These are phyloP conservation scores for Ephemerocybe angulata DNA, from an alignment of 768 basidiomycete genomes.

Conservation along the genomic window DNA sequence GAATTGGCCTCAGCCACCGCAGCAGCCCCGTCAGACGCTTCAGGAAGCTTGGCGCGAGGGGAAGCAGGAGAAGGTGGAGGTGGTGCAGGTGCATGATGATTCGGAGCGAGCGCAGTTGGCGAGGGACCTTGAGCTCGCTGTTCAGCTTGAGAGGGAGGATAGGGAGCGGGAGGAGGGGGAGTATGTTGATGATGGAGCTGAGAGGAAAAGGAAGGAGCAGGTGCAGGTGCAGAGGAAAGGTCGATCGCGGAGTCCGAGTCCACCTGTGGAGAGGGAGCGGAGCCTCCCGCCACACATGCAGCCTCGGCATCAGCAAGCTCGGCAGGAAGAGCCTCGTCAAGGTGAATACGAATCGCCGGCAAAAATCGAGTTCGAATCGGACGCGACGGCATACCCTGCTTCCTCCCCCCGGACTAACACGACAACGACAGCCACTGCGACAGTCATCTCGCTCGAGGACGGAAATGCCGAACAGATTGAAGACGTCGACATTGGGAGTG, in stretches of 20 bases:
- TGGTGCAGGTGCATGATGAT: neutral
- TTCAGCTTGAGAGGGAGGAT: slow-evolving; percentile 1
- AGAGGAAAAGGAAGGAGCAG: no score
- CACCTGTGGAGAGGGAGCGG: neutral
- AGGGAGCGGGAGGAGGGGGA: slow-evolving; percentile 13
- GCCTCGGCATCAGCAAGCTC: neutral
- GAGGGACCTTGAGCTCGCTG: slow-evolving; percentile 4
- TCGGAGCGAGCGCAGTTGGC: slow-evolving; percentile 6
- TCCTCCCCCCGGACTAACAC: neutral
- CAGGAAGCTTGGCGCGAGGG: neutral
- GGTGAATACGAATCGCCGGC: neutral
- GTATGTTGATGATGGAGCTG: neutral
- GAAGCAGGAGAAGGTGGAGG: neutral
- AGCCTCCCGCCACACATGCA: neutral
- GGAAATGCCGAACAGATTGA: neutral
- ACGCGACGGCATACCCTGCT: neutral
- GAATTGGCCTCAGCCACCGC: no score
- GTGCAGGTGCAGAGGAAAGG: no score
- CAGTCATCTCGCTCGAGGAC: slow-evolving; percentile 3
- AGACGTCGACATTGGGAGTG: no score
- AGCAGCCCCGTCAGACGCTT: neutral
- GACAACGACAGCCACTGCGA: slow-evolving; percentile 6
- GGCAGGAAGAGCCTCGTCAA: no score
- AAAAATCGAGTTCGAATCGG: neutral
- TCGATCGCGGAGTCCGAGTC: neutral